These are phyloP conservation scores for Lachnellula arida DNA, from an alignment of 2,329 filamentous ascomycete genomes.

Conservation along the genomic window DNA sequence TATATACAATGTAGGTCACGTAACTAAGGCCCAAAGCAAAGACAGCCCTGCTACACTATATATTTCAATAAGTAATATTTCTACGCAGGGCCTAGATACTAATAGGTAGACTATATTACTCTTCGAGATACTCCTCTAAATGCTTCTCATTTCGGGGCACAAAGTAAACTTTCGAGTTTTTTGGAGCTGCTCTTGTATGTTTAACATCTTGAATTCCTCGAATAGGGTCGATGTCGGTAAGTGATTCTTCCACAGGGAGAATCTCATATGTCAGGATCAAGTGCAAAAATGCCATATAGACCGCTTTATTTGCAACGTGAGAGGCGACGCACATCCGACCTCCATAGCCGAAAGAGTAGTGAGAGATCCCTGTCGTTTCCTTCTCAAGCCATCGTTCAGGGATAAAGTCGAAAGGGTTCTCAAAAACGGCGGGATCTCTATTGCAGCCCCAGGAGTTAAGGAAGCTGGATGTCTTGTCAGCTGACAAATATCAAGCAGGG, in stretches of 20 bases:
- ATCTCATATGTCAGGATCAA: slow-evolving; percentile 47
- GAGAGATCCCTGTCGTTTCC: slow-evolving; percentile 34
- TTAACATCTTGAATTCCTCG: background rate
- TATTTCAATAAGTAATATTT: too few relatives aligned
- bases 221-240: background rate
- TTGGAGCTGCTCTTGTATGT: background rate
- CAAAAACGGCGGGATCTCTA: slow-evolving; percentile 55
- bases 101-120: too few relatives aligned
- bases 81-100: too few relatives aligned
- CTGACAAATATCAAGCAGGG: too few relatives aligned
- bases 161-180: background rate
- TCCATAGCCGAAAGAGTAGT: slow-evolving; percentile 50
- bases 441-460: slow-evolving; percentile 29
- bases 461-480: slow-evolving; percentile 9
- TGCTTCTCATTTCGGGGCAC: too few relatives aligned
- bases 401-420: slow-evolving; percentile 58
- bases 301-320: slow-evolving; percentile 48
- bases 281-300: slow-evolving; percentile 48
- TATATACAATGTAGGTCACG: too few relatives aligned
- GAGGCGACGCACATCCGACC: slow-evolving; percentile 51
- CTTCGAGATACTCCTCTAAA: too few relatives aligned
- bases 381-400: slow-evolving; percentile 39
- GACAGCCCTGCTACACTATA: too few relatives aligned
- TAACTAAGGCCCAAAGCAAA: too few relatives aligned
- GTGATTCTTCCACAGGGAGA: slow-evolving; percentile 21